These are phyloP conservation scores for Volvariella surrecta DNA, from an alignment of 1,284 basidiomycete species.

Conservation along the genomic window DNA sequence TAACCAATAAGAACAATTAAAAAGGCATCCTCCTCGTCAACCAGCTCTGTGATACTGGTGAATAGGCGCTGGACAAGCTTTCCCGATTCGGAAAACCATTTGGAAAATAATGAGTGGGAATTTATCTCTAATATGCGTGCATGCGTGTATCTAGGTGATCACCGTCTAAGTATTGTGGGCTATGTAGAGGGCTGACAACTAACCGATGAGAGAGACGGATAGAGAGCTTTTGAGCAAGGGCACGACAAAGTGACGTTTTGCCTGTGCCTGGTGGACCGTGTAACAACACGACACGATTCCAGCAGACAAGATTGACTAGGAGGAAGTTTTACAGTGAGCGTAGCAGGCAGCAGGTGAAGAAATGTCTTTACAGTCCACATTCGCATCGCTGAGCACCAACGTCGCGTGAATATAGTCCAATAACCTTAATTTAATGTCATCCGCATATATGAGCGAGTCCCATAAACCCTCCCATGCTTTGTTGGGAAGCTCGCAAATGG, in stretches of 20 bases:
- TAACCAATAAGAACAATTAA: conserved; percentile 91
- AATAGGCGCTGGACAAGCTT: conserved; percentile 97
- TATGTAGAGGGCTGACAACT: not conserved
- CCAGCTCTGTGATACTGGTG: conserved; percentile 79
- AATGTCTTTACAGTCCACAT: conserved; percentile 72
- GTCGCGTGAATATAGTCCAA: conserved; percentile 95
- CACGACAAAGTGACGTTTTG: conserved; percentile 92
- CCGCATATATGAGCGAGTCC: conserved; percentile 84
- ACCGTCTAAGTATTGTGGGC: not conserved
- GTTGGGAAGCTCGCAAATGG: conserved; percentile 80
- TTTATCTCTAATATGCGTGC: conserved; percentile 95
- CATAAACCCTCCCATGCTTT: conserved; percentile 83
- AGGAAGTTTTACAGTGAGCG: not conserved
- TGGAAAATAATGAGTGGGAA: conserved; percentile 91
- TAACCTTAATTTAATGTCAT: conserved; percentile 82
- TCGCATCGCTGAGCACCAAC: conserved; percentile 80
- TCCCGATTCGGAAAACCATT: conserved; percentile 98
- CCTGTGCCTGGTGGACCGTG: conserved; percentile 98
- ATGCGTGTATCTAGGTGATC: conserved; percentile 61
- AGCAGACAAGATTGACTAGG: conserved; percentile 83
- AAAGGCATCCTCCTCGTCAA: conserved; percentile 85
- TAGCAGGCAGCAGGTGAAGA: not conserved
- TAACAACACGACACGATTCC: conserved; percentile 91
- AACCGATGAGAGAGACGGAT: conserved; percentile 82
- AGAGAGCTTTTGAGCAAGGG: conserved; percentile 91